Conservation (phyloP, 2,329 filamentous ascomycete species). For the Alternaria tenuissima region DNA sequence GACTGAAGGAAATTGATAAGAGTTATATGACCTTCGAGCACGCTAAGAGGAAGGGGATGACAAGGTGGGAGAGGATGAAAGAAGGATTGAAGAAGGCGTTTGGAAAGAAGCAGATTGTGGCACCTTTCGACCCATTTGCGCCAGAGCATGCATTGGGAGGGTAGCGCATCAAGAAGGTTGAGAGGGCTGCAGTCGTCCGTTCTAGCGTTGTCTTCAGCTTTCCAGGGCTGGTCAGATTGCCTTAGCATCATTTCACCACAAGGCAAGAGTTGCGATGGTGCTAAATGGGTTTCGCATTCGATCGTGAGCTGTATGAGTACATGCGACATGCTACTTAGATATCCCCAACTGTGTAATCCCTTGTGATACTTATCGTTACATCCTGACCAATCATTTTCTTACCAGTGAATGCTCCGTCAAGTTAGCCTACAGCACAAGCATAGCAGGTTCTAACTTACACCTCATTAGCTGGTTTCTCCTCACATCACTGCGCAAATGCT, state of each 20-base stretch:
- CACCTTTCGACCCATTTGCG: conserved; percentile 21
- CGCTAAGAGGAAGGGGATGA: conserved; percentile 9
- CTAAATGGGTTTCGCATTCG: background rate
- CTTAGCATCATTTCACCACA: background rate
- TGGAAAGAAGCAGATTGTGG: conserved; percentile 11
- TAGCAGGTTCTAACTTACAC: background rate
- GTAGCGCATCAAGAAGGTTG: no score
- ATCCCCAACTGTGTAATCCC: no score
- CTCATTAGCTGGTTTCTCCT: background rate
- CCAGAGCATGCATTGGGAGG: background rate
- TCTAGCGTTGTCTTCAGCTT: background rate
- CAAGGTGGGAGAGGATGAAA: conserved; percentile 11
- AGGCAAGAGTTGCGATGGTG: background rate
- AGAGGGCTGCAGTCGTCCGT: background rate
- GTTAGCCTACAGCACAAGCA: background rate
- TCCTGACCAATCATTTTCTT: no score
- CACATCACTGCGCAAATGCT: background rate
- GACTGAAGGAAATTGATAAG: conserved; percentile 7
- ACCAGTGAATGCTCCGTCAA: no score
- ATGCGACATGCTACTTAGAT: background rate
- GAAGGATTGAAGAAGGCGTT: background rate
- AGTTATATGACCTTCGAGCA: conserved; percentile 1
- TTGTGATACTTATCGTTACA: background rate
- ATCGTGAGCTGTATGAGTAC: background rate
- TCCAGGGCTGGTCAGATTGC: background rate